Percentiles rank a stretch among this genome's conserved stretches.
Evolutionary conservation across 2,329 filamentous ascomycete genomes (phyloP).

Genomic region (Fusarium concolor): DNA sequence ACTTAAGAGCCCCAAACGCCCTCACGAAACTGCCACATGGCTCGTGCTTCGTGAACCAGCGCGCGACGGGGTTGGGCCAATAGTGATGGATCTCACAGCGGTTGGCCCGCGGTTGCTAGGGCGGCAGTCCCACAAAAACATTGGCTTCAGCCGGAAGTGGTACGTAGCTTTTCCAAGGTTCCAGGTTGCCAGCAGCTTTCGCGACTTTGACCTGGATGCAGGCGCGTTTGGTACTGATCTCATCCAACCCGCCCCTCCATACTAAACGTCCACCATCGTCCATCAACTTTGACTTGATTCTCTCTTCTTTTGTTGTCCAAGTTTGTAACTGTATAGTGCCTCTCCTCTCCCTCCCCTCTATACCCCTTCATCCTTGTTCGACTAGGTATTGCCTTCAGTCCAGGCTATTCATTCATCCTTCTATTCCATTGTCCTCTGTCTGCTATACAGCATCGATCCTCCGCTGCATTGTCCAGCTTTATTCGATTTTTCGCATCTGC

Average conservation of each 20-base stretch:
- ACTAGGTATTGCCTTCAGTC: slow-evolving; percentile 6
- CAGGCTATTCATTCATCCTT: slow-evolving; percentile 13
- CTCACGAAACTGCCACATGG: slow-evolving; percentile 29
- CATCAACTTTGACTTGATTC: slow-evolving; percentile 24
- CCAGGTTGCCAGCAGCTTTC: slow-evolving; percentile 8
- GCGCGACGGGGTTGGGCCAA: slow-evolving; percentile 54
- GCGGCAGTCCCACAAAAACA: slow-evolving; percentile 23
- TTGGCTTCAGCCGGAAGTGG: slow-evolving; percentile 10
- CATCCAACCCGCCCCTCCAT: slow-evolving; percentile 42
- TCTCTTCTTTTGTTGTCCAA: slow-evolving; percentile 19
- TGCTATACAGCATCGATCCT: slow-evolving; percentile 10
- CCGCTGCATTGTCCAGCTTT: slow-evolving; percentile 9
- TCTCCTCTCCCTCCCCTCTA: slow-evolving; percentile 34
- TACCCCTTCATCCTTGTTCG: slow-evolving; percentile 33
- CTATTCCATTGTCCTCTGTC: slow-evolving; percentile 10
- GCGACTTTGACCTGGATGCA: slow-evolving; percentile 32
- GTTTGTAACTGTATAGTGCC: background rate
- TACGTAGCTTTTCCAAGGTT: slow-evolving; percentile 32
- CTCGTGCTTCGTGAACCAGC: slow-evolving; percentile 21
- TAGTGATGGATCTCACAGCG: slow-evolving; percentile 44
- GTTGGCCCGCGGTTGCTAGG: slow-evolving; percentile 66
- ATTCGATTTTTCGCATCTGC: slow-evolving; percentile 11
- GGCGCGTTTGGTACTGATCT: slow-evolving; percentile 42
- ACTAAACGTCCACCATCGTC: slow-evolving; percentile 31
- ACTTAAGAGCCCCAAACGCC: slow-evolving; percentile 3